Base-by-base conservation (phyloP, 2,329 filamentous ascomycete genomes). In the Hypoxylon sp. region DNA sequence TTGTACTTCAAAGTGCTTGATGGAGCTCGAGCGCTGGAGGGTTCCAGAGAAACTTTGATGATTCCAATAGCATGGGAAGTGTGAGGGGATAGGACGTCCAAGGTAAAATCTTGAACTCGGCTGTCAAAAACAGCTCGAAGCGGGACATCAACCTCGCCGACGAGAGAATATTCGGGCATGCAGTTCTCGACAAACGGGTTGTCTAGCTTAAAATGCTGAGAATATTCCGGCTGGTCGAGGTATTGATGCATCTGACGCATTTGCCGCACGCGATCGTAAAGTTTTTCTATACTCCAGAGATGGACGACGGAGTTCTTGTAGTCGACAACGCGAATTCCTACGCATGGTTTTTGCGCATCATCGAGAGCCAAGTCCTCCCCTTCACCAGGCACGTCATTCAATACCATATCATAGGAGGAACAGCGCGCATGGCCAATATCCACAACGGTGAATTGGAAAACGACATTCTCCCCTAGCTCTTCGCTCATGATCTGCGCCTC, bases 201-300 rank as follows among this genome's bases (percentile, higher is more conserved):
- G 71, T 95, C 93, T 14, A 97, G 86, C 71, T 92, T 93, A 76
- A 98, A 91, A 74, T 98, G 96, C 76, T 96, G 92, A 56, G 94
- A 89, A 75, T 97, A 97, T 76, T 98, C 95, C 1, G 96, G 96
- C 62, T 96, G 91, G 74, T 97, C 94, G 71, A 98, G 88, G 74
- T 97, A 98, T 78, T 98, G 95, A 76, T 97, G 91, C 87, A 98
- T 92, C 78, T 97, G 95, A 46, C 96, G 90, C 96, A 99, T 99
- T 69, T 92, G 88, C 56, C 93, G 88, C 9, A 98, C 90, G 27
- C 96, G 90, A 65, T 93, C 90, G 65, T 94, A 90, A 16, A 99
- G 86, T 78, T 98, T 99, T 75, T 96, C 91, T 57, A 99, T 78
- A 60, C 95, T 98, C 96, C 96, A 99, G 0, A 98, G 85, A 75